Conservation (phyloP, 805 yeast genomes). For the Ogataea pilisensis region DNA sequence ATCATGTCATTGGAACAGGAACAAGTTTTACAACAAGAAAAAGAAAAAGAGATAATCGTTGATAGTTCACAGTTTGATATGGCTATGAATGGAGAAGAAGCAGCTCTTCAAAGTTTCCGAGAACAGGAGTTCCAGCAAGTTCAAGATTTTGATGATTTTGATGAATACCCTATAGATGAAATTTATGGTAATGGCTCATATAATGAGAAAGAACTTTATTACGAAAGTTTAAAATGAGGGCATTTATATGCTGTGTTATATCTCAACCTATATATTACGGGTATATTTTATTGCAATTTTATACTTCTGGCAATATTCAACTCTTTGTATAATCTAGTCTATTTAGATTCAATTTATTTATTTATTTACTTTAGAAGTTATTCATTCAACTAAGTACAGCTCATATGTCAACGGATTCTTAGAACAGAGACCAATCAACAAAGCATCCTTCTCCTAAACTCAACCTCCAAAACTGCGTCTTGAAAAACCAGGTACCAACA, state of each 20-base stretch:
- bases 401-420: no score
- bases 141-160: slow-evolving; percentile 6
- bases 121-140: slow-evolving; percentile 8
- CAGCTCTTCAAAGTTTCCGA: neutral
- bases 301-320: no score
- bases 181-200: slow-evolving; percentile 5
- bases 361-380: no score
- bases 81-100: neutral
- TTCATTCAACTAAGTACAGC: no score
- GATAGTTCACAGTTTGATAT: no score
- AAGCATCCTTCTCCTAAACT: slow-evolving; percentile 6
- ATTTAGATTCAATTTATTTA: no score
- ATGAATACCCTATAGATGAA: slow-evolving; percentile 12
- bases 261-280: no score
- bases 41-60: no score
- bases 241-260: no score
- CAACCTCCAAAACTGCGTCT: slow-evolving; percentile 18
- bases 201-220: neutral
- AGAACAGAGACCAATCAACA: neutral
- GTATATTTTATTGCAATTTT: no score
- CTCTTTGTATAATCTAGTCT: no score
- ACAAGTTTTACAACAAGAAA: neutral
- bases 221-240: no score
- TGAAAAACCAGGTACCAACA: slow-evolving; percentile 41
- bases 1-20: slow-evolving; percentile 2